These are phyloP conservation scores for Cryptococcus depauperatus DNA, from an alignment of 1,284 basidiomycete genomes.

Conservation along the genomic window DNA sequence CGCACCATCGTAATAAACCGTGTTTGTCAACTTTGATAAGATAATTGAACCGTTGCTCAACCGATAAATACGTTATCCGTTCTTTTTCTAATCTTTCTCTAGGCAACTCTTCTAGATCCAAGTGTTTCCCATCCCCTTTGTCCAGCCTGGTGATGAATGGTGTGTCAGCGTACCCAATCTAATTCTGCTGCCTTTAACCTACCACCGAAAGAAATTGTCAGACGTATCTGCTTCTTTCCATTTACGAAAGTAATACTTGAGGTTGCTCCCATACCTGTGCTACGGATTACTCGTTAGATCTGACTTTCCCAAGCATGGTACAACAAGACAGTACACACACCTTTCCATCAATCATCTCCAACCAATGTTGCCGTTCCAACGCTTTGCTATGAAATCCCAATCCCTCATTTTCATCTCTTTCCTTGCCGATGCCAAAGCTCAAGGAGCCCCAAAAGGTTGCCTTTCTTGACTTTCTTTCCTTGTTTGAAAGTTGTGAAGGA, in stretches of 20 bases:
- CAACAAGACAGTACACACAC: constrained; percentile 48
- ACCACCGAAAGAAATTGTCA: constrained; percentile 68
- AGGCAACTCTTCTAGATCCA: constrained; percentile 59
- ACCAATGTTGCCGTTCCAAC: constrained; percentile 37
- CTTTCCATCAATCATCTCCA: constrained; percentile 65
- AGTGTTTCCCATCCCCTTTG: constrained; percentile 56
- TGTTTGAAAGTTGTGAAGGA: constrained; percentile 2
- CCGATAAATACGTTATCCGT: constrained; percentile 51
- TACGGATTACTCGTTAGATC: background rate
- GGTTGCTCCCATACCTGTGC: constrained; percentile 17
- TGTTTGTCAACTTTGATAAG: constrained; percentile 56
- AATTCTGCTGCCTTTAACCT: too few species aligned
- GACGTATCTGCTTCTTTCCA: constrained; percentile 59
- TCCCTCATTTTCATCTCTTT: constrained; percentile 20
- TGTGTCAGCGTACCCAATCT: too few species aligned
- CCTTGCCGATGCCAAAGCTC: constrained; percentile 15
- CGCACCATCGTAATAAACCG: constrained; percentile 60
- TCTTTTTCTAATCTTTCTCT: constrained; percentile 62
- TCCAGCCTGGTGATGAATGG: constrained; percentile 72
- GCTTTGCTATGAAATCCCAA: constrained; percentile 27
- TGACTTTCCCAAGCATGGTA: constrained; percentile 45
- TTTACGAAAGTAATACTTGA: constrained; percentile 55
- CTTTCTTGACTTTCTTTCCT: constrained; percentile 10
- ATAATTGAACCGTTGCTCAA: constrained; percentile 65
- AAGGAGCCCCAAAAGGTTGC: constrained; percentile 27